Percentiles rank a stretch among this genome's conserved stretches.
Evolutionary conservation across 495 filamentous ascomycete genomes (phyloP).

Genomic region (Penicillium atrosanguineum): DNA sequence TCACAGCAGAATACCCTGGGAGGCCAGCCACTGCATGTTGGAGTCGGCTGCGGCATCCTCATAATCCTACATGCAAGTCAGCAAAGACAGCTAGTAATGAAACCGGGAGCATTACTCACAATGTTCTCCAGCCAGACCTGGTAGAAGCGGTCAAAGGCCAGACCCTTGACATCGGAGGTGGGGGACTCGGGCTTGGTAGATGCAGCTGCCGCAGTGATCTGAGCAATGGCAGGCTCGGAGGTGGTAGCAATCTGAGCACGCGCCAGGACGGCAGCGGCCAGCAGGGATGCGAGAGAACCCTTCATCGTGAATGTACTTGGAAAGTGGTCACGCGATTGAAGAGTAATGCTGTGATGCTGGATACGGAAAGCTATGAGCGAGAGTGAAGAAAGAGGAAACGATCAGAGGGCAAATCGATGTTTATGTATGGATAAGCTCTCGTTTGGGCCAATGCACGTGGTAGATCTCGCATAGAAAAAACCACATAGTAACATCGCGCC

Average conservation of each 20-base stretch:
- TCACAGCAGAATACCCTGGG: constrained; percentile 56
- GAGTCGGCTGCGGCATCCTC: constrained; percentile 46
- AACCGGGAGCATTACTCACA: constrained; percentile 33
- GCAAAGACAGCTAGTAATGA: not conserved
- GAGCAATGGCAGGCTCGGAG: constrained; percentile 26
- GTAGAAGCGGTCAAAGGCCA: constrained; percentile 64
- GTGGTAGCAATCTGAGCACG: constrained; percentile 24
- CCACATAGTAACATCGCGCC: not conserved
- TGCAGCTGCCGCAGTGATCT: constrained; percentile 30
- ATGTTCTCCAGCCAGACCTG: constrained; percentile 74
- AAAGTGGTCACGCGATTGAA: not conserved
- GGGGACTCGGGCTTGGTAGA: constrained; percentile 41
- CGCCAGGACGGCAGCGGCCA: constrained; percentile 22
- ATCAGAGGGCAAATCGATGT: not conserved
- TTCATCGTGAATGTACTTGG: constrained; percentile 23
- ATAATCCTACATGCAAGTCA: constrained; percentile 46
- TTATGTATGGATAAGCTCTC: not conserved
- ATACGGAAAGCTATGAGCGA: not conserved
- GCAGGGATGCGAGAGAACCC: constrained; percentile 13
- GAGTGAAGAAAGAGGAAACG: not conserved
- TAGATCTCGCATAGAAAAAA: not conserved
- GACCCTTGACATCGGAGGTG: constrained; percentile 56
- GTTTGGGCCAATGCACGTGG: not conserved
- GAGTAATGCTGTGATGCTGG: not conserved
- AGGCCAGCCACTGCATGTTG: constrained; percentile 55